Base-by-base conservation (phyloP, 2,329 filamentous ascomycete genomes). In the Colletotrichum noveboracense region DNA sequence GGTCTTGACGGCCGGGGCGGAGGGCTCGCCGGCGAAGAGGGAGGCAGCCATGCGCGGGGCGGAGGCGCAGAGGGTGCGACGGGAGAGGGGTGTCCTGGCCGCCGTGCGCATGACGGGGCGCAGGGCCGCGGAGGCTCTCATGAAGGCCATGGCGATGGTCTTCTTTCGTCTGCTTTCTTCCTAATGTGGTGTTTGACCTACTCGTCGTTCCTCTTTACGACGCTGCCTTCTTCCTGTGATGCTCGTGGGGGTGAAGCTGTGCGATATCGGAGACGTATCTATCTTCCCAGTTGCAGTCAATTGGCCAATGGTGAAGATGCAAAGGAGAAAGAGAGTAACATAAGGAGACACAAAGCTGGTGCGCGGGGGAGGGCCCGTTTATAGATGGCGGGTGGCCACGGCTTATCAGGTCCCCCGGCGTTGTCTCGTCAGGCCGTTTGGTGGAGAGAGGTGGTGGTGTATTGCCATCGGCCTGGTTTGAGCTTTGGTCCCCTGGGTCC, bases 1-100 rank as follows among this genome's bases (percentile, higher is more conserved):
- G 28, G 89, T 90, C 86, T 90, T 90, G 80, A 92, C 82, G 5
- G 86, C 81, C 32, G 91, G 91, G 30, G 82, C 87, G 32, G 86
- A 83, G 58, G 90, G 90, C 85, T 92, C 91, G 71, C 86, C 86
- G 52, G 84, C 79, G 77, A 87, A 84, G 78, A 89, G 88, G 48
- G 72, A 68, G 66, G 76, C 70, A 21, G 76, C 75, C 72, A 72
- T 75, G 75, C 71, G 68, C 48, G 65, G 52, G 30, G 71, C 69
- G 34, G 73, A 74, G 48, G 30, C 64, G 62, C 67, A 78, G 26
- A 79, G 68, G 26, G 75, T 30, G 52, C 76, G 64, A 30, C 67
- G 71, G 21, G 62, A 38, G 24, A 38, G 60, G 64, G 36, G 28
- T 28, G 75, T 55, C 28, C 69, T 69, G 32, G 32, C 52, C 24